phyloP scores from a whole-genome alignment of 2,329 filamentous ascomycete genomes.

The Leptographium flavum region DNA sequence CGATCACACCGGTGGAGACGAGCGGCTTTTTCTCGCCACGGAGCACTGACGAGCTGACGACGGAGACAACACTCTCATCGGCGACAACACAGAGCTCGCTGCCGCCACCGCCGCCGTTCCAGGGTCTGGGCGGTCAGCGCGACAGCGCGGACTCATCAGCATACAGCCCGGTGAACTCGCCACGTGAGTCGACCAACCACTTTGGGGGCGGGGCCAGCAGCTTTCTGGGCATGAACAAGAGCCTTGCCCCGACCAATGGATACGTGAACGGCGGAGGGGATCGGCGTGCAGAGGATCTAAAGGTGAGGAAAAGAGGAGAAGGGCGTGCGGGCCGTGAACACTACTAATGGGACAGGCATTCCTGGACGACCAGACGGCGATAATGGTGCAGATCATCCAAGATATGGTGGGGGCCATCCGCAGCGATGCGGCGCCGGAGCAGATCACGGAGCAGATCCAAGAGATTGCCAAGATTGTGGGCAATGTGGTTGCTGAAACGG shows the following conservation, averaged over 20 bases:
- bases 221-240: conserved; percentile 22
- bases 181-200: conserved; percentile 39
- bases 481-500: conserved; percentile 53
- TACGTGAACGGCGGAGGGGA: conserved; percentile 23
- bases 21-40: conserved; percentile 53
- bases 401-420: conserved; percentile 63
- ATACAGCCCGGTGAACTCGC: conserved; percentile 61
- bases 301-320: conserved; percentile 17
- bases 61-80: conserved; percentile 15
- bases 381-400: conserved; percentile 68
- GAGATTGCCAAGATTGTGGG: conserved; percentile 58
- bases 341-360: conserved; percentile 17
- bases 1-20: conserved; percentile 50
- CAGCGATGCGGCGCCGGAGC: conserved; percentile 44
- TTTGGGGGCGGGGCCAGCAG: conserved; percentile 15
- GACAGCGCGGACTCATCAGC: conserved; percentile 56
- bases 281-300: conserved; percentile 34
- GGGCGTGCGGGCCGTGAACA: neutral
- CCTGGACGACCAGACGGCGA: conserved; percentile 68
- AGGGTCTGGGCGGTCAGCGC: conserved; percentile 39
- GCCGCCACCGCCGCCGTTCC: conserved; percentile 40
- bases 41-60: conserved; percentile 23
- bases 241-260: conserved; percentile 19
- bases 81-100: conserved; percentile 24
- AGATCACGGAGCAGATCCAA: conserved; percentile 55